phyloP scores from a whole-genome alignment of 2,329 filamentous ascomycete species.

The Clarireedia monteithiana region DNA sequence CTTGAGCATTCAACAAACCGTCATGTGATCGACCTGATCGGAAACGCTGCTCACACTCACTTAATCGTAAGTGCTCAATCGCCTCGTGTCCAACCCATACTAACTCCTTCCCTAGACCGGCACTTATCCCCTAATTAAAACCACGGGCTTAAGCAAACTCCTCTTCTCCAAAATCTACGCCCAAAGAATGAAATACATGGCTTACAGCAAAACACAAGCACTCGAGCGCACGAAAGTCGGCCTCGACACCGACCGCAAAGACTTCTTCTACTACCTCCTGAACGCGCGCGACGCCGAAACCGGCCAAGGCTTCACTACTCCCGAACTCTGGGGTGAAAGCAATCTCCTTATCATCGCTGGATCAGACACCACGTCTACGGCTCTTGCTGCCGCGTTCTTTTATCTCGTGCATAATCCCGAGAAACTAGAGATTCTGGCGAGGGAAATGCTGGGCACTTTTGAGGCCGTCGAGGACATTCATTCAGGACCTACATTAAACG shows the following conservation, averaged over 20 bases:
- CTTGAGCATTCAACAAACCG: conserved; percentile 45
- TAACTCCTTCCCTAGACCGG: conserved; percentile 32
- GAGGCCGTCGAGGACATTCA: conserved; percentile 30
- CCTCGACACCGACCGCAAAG: conserved; percentile 49
- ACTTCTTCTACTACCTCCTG: conserved; percentile 71
- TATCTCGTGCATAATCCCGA: conserved; percentile 32
- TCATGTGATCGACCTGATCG: conserved; percentile 59
- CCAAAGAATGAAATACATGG: conserved; percentile 62
- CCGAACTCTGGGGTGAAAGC: conserved; percentile 26
- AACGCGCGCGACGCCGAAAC: conserved; percentile 66
- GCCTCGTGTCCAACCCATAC: no score
- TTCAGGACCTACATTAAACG: conserved; percentile 22
- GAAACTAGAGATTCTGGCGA: conserved; percentile 25
- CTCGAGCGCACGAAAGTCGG: conserved; percentile 58
- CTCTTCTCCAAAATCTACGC: conserved; percentile 60
- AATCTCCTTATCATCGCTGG: conserved; percentile 26
- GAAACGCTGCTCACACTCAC: conserved; percentile 60
- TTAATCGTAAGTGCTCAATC: conserved; percentile 43
- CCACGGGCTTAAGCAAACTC: conserved; percentile 57
- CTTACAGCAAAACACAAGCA: conserved; percentile 60
- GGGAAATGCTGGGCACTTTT: conserved; percentile 21
- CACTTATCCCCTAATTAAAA: conserved; percentile 61
- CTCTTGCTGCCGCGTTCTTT: conserved; percentile 31
- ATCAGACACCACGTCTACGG: conserved; percentile 35
- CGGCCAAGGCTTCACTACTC: conserved; percentile 36